Percentiles rank a stretch among this genome's conserved stretches.
Conservation (phyloP, 768 basidiomycete genomes). For the Tulasnella sp. region DNA sequence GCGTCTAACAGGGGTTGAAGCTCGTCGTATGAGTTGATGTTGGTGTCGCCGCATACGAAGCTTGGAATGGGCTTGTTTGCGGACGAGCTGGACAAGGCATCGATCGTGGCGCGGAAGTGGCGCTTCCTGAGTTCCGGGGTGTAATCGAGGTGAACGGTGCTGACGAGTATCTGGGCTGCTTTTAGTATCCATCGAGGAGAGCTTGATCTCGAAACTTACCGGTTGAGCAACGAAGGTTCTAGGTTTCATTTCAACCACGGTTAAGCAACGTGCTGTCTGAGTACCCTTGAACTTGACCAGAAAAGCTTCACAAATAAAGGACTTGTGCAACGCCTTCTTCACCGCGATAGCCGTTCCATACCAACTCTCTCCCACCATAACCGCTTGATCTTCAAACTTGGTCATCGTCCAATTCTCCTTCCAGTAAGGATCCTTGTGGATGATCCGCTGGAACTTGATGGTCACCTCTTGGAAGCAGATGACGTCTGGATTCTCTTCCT, state of each 20-base stretch:
- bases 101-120: not conserved
- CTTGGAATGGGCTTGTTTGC: not conserved
- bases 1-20: not conserved
- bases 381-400: not conserved
- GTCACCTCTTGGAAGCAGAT: constrained; percentile 3
- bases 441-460: not conserved
- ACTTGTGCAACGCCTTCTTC: not conserved
- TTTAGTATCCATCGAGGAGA: not conserved
- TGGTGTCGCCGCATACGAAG: not conserved
- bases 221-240: not conserved
- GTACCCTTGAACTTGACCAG: not conserved
- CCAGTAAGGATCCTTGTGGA: not conserved
- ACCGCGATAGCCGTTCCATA: constrained; percentile 2
- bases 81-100: not conserved
- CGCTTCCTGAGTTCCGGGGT: not conserved
- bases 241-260: not conserved
- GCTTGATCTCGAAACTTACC: not conserved
- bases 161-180: not conserved
- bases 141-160: constrained; percentile 4
- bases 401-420: constrained; percentile 1
- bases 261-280: not conserved
- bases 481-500: not conserved
- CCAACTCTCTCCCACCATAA: not conserved
- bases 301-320: not conserved
- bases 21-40: not conserved